These are phyloP conservation scores for Pulicaria dysenterica DNA, from an alignment of 129 eudicot genomes.

Conservation along the genomic window DNA sequence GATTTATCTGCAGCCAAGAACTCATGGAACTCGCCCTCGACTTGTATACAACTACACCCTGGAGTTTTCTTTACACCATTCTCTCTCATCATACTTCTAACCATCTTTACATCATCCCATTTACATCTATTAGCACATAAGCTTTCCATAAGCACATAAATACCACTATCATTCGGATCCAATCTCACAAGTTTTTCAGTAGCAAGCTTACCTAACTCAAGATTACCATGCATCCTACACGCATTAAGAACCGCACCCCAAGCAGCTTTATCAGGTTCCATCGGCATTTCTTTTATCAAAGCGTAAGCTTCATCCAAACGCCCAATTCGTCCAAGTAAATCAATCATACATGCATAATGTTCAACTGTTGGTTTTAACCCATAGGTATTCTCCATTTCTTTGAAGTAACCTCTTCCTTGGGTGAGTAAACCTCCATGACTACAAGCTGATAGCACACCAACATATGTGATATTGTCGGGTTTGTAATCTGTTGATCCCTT, in stretches of 20 bases:
- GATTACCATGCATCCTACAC: conserved; percentile 59
- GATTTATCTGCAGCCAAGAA: conserved; percentile 38
- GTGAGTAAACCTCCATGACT: conserved; percentile 57
- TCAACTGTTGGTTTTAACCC: conserved; percentile 56
- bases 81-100: conserved; percentile 40
- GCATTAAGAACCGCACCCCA: conserved; percentile 73
- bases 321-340: conserved; percentile 72
- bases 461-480: conserved; percentile 63
- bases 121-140: conserved; percentile 32
- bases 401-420: conserved; percentile 56
- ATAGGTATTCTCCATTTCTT: conserved; percentile 47
- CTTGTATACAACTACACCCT: conserved; percentile 32
- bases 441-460: conserved; percentile 63
- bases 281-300: conserved; percentile 53
- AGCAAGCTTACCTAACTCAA: conserved; percentile 47
- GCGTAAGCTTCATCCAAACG: conserved; percentile 51
- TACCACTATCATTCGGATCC: conserved; percentile 42
- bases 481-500: conserved; percentile 36
- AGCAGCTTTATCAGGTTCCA: conserved; percentile 64
- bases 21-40: conserved; percentile 38
- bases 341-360: conserved; percentile 76
- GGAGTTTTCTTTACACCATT: conserved; percentile 40
- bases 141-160: conserved; percentile 40
- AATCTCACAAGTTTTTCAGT: conserved; percentile 18
- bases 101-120: conserved; percentile 39